These are phyloP conservation scores for Tuctoria greenei DNA, from an alignment of 176 grass and related monocot genomes.

Conservation along the genomic window DNA sequence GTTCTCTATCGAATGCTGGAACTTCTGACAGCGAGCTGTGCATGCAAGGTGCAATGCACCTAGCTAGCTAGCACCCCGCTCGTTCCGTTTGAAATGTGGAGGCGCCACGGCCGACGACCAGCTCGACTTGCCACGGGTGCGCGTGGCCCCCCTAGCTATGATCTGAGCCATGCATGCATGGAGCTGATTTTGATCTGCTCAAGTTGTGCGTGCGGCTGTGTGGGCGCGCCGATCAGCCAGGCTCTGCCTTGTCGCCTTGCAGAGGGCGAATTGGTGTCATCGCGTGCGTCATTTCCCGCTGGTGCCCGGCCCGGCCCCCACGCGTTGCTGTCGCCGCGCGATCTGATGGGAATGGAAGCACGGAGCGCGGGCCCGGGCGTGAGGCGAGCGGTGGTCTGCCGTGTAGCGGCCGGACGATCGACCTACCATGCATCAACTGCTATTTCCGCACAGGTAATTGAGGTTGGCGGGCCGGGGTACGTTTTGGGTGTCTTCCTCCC, in stretches of 20 bases:
- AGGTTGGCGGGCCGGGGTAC: not conserved
- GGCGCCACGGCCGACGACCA: not conserved
- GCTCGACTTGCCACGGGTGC: not conserved
- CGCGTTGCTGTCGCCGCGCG: conserved; percentile 39
- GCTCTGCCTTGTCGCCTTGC: conserved; percentile 39
- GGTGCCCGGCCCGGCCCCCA: not conserved
- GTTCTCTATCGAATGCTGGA: too few relatives aligned
- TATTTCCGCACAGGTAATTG: not conserved
- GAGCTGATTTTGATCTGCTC: not conserved
- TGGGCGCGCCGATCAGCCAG: conserved; percentile 17
- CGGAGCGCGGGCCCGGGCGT: not conserved
- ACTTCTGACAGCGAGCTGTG: not conserved
- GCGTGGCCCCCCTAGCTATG: too few relatives aligned
- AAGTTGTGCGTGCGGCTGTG: not conserved
- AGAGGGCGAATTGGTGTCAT: conserved; percentile 51
- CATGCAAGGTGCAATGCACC: conserved; percentile 40
- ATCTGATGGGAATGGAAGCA: not conserved
- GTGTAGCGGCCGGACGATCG: not conserved
- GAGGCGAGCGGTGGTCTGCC: not conserved
- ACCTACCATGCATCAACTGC: not conserved
- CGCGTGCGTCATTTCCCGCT: conserved; percentile 54
- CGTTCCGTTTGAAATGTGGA: not conserved
- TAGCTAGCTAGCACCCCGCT: too few relatives aligned
- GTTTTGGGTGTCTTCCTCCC: not conserved
- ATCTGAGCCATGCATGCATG: not conserved